Base-by-base conservation (phyloP, 1,139 yeast species). In the Sugiyamaella paludigena region DNA sequence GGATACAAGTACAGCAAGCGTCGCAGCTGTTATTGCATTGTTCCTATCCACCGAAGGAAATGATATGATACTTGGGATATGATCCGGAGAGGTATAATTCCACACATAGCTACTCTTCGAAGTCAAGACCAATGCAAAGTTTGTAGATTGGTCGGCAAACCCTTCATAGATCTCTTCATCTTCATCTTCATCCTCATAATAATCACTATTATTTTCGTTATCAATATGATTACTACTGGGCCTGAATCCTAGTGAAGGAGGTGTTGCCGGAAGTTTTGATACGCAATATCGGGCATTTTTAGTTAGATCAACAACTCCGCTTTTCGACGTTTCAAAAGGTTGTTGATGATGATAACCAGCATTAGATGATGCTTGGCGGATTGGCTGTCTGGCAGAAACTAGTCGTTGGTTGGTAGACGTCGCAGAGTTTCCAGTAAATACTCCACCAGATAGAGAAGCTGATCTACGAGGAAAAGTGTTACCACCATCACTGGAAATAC, bases 21-120 rank as follows among this genome's bases (percentile, higher is more conserved):
- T 63, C 30, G 69, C 63, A 26, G 47, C 27, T 15, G 19, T 70
- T 3, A 19, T 19, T 3, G 24, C 3, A 19, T 19, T 3, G 5
- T 19, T 19, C 64, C 41, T 37, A 13, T 53, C 49, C 8, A 55
- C 49, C 9, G 51, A 38, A 37, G 70, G 68, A 13, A 72, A 56
- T 1, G 77, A 73, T 30, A 69, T 58, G 13, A 84, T 79, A 32
- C 79, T 72, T 0, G 94, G 88, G 3, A 77, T 69, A 26, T 72
- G 66, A 53, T 83, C 86, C 8, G 79, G 74, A 0, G 88, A 78
- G 47, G 74, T 71, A 61, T 83, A 85, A 48, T 80, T 74, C 92
- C 95, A 89, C 4, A 84, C 84, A 59, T 79, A 77, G 31, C 84
- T 74, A 36, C 79, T 71, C 11, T 73, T 67, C 27, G 70, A 72